Base-by-base conservation (phyloP, 129 eudicot genomes). In the Kitagawia praeruptora region DNA sequence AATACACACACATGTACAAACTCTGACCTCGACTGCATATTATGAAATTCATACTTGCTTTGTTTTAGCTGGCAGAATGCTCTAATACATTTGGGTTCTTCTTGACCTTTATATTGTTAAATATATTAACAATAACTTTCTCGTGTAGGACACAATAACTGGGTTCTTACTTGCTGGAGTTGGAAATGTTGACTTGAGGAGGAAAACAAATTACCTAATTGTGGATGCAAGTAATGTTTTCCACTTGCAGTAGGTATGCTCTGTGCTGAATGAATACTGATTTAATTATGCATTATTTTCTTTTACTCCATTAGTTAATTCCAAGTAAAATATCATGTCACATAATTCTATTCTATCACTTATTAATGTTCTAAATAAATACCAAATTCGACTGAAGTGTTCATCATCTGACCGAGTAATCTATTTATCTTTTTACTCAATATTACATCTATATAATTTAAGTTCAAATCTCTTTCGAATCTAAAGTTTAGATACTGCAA, bases 161-260 rank as follows among this genome's bases (percentile, higher is more conserved):
- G 98, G 98, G 39, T 94, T 94, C 79, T 86, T 94, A 80, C 89
- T 91, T 56, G 97, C 98, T 84, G 98, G 98, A 85, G 98, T 94
- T 41, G 98, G 98, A 67, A 94, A 94, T 77, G 98, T 94, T 83
- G 98, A 94, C 84, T 83, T 94, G 89, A 85, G 98, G 88, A 94
- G 98, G 93, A 94, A 94, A 82, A 94, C 98, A 31, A 94, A 94
- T 79, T 94, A 94, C 86, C 93, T 94, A 74, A 94, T 94, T 64
- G 98, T 94, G 79, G 98, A 94, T 85, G 87, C 93, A 79, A 94
- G 98, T 94, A 91, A 27, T 70, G 88, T 31, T 61, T 66, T 61
- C 56, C 76, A 71, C 81, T 40, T 75, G 25, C 25, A 74, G 45
- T 70, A 10, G 15, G 9, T n/a, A n/a, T n/a, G 69, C 69, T 58